Percentiles rank a stretch among this genome's conserved stretches.
Conservation (phyloP, 768 basidiomycete species). For the Collybiopsis confluens region DNA sequence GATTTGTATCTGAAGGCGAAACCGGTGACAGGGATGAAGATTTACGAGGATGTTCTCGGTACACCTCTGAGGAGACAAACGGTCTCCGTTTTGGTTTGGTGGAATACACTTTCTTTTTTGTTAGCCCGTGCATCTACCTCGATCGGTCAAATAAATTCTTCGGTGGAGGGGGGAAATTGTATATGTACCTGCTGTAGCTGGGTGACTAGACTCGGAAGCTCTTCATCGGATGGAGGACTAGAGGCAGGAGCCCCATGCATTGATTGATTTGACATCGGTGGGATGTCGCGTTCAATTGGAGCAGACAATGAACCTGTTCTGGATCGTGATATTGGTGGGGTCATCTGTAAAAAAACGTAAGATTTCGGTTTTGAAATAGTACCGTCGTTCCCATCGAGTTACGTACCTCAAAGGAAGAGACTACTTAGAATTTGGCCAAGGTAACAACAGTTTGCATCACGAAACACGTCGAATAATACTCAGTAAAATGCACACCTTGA, state of each 20-base stretch:
- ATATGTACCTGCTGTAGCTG: slow-evolving; percentile 48
- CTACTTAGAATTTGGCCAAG: not conserved
- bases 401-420: slow-evolving; percentile 3
- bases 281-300: not conserved
- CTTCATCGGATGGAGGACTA: slow-evolving; percentile 18
- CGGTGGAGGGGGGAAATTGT: too few relatives aligned
- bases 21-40: slow-evolving; percentile 5
- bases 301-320: not conserved
- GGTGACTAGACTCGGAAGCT: slow-evolving; percentile 49
- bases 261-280: not conserved
- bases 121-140: slow-evolving; percentile 52
- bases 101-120: slow-evolving; percentile 65
- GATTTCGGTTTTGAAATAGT: not conserved
- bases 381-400: slow-evolving; percentile 5
- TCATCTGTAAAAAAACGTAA: slow-evolving; percentile 7
- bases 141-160: not conserved
- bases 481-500: slow-evolving; percentile 17
- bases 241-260: not conserved
- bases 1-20: slow-evolving; percentile 6
- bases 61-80: slow-evolving; percentile 33
- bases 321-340: not conserved
- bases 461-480: not conserved
- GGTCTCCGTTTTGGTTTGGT: slow-evolving; percentile 45
- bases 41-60: slow-evolving; percentile 4
- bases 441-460: not conserved